Evolutionary conservation across 768 basidiomycete genomes (phyloP), one percentile per base, ranked within the genome.

Genomic region (Kondoa malvinella): DNA sequence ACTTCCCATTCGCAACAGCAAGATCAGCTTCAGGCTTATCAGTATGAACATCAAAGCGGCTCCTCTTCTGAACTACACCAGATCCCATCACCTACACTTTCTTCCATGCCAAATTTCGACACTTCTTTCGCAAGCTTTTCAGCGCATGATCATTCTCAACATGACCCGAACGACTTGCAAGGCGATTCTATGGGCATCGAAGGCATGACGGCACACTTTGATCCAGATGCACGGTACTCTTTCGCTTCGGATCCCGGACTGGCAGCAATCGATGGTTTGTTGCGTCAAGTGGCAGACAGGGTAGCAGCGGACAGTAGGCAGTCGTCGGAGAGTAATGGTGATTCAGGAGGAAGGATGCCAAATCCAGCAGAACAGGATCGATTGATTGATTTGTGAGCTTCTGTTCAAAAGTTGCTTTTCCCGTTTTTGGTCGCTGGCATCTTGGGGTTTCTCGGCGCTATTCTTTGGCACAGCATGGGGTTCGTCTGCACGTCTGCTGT

Each of bases 81-180:
- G n/a, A n/a, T n/a, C n/a, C n/a, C n/a, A n/a, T n/a, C n/a, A n/a
- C n/a, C n/a, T n/a, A n/a, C 58, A 4, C 30, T 26, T 31, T 25
- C 58, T 14, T 8, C 14, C 27, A 60, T 60, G 12, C 58, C 58
- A 4, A 60, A 60, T 60, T 60, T 60, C 58, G 58, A 31, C 58
- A 14, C 12, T 29, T 59, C 25, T 59, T 31, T 59, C 27, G 58
- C 58, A 25, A 59, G 40, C 21, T 50, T 50, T 50, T 8, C 12
- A 8, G 21, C 40, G 21, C 40, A 50, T 21, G 40, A 50, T 50
- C 40, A n/a, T n/a, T n/a, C 40, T 8, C 8, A 50, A 8, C 8
- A 50, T 21, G 40, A 50, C 21, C 40, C 40, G 40, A 8, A 8
- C 40, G 40, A 50, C 21, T 21, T 21, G 8, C 40, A 50, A 8